Base-by-base conservation (phyloP, 1,139 yeast genomes). In the Yamadazyma atlantica region DNA sequence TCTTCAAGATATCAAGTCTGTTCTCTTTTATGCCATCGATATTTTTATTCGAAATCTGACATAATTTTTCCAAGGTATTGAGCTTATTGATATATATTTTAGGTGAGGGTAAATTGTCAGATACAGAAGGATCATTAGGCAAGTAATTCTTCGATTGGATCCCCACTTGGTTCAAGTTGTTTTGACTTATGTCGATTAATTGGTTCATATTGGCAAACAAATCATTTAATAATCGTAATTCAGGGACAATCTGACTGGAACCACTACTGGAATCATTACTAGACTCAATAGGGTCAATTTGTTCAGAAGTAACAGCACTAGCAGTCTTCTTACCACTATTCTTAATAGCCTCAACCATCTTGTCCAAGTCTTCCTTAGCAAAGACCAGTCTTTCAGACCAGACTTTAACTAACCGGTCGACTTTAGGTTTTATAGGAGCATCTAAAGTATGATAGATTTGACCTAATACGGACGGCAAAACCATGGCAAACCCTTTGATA, bases 341-440 rank as follows among this genome's bases (percentile, higher is more conserved):
- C 10, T 59, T 58, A 7, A 75, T 49, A 1, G 67, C 62, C 10
- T 49, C 51, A 31, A 64, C 68, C 50, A 84, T 65, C n/a, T 58
- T 58, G 7, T 57, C 54, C 34, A 82, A 66, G 17, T 73, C 78
- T 1, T 53, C 53, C 0, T 55, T 52, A 2, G 67, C 46, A 49
- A 84, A 86, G 1, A 88, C 75, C 18, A 58, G 55, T 36, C 96
- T 66, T 42, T 85, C 85, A 37, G 73, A 73, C 95, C 96, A 85
- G 12, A 88, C 94, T 33, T 69, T 75, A 2, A 86, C 67, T 18
- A 86, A 78, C 31, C 95, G 70, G 29, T 66, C 72, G 24, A 85
- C 74, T 44, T 80, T 81, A n/a, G 75, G 72, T 42, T 73, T 71
- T 10, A 76, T 60, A 1, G 71, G 49, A 5, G 55, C 53, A 37